These are phyloP conservation scores for Lichtheimia ornata DNA, from an alignment of 371 early-diverging fungal genomes.

Conservation along the genomic window DNA sequence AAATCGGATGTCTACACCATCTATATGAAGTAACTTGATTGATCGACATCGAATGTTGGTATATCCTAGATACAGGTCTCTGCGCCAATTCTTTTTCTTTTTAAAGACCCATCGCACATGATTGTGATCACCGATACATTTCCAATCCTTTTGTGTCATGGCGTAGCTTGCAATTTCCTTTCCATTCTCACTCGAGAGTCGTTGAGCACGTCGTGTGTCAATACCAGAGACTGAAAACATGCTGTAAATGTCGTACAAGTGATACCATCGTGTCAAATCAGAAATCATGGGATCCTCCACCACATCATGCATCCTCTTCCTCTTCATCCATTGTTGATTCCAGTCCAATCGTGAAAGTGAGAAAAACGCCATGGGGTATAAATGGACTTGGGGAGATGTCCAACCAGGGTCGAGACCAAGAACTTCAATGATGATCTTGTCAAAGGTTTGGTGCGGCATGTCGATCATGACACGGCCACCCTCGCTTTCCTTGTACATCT, in stretches of 20 bases:
- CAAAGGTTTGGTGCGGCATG: not conserved
- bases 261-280: conserved; percentile 1
- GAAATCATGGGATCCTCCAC: not conserved
- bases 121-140: not conserved
- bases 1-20: not conserved
- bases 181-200: not conserved
- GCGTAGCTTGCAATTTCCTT: not conserved
- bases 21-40: not conserved
- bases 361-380: not conserved
- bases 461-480: not conserved
- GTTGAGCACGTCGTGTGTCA: not conserved
- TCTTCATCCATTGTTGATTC: not conserved
- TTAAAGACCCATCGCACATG: not conserved
- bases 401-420: not conserved
- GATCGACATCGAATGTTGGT: conserved; percentile 5
- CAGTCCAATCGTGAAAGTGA: not conserved
- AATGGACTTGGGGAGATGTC: not conserved
- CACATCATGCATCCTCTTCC: not conserved
- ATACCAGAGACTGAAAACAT: not conserved
- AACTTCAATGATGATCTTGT: not conserved
- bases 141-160: not conserved
- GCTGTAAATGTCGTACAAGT: conserved; percentile 1
- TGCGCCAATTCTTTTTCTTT: not conserved
- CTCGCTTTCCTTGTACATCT: not conserved
- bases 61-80: not conserved